Evolutionary conservation across 495 filamentous ascomycete species (phyloP).

Genomic region (Hypoxylon rickii): DNA sequence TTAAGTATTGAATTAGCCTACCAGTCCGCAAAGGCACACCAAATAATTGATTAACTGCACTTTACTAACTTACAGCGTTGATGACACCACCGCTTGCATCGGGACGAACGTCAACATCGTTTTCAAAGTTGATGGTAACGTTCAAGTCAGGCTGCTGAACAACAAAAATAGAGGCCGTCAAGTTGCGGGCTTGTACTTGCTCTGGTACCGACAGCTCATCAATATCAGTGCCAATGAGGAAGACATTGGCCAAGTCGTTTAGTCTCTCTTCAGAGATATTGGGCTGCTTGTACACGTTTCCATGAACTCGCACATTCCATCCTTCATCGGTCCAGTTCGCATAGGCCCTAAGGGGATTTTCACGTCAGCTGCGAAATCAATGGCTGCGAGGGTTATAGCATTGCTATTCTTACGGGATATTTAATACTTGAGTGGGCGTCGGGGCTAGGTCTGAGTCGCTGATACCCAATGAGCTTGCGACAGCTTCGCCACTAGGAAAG

Average conservation of each 20-base stretch:
- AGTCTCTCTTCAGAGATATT: conserved; percentile 64
- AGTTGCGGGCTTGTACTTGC: conserved; percentile 68
- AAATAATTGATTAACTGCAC: too few relatives aligned
- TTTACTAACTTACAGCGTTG: conserved; percentile 41
- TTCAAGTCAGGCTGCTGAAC: conserved; percentile 68
- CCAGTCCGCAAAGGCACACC: too few relatives aligned
- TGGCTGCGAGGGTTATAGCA: not conserved
- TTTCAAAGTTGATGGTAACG: conserved; percentile 66
- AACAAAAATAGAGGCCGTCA: conserved; percentile 72
- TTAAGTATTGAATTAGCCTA: not conserved
- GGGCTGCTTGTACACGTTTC: conserved; percentile 79
- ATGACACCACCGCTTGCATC: conserved; percentile 41
- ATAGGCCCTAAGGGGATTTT: conserved; percentile 57
- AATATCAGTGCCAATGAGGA: conserved; percentile 67
- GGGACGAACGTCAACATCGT: conserved; percentile 42
- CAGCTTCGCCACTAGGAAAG: conserved; percentile 64
- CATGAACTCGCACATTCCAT: conserved; percentile 78
- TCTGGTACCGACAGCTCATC: conserved; percentile 61
- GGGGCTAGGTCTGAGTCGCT: conserved; percentile 58
- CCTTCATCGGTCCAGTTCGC: conserved; percentile 77
- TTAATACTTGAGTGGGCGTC: conserved; percentile 71
- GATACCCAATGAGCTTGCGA: conserved; percentile 63
- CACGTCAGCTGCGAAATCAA: conserved; percentile 5
- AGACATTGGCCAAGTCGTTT: conserved; percentile 69
- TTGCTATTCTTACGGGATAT: conserved; percentile 57